These are phyloP conservation scores for Wickerhamomyces sp. DNA, from an alignment of 1,139 yeast species.

Conservation along the genomic window DNA sequence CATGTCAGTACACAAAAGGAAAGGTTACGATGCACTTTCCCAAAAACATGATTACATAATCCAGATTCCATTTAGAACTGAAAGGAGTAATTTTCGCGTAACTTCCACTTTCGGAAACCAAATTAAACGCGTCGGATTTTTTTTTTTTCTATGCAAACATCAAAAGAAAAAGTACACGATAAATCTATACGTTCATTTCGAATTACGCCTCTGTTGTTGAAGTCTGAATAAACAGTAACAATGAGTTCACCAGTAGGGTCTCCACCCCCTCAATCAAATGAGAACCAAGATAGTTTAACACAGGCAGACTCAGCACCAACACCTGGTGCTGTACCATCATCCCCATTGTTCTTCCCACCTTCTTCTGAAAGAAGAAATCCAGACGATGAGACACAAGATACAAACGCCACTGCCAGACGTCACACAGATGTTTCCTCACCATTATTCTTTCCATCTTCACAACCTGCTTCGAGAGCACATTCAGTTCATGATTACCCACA, in stretches of 20 bases:
- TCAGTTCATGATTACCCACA: slow-evolving; percentile 9
- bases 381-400: slow-evolving; percentile 1
- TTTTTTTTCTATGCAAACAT: not conserved
- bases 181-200: no score
- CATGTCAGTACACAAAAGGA: no score
- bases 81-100: not conserved
- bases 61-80: not conserved
- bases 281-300: slow-evolving; percentile 7
- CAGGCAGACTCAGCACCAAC: slow-evolving; percentile 20
- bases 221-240: not conserved
- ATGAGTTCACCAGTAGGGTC: slow-evolving; percentile 1
- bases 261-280: not conserved
- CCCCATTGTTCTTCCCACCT: slow-evolving; percentile 62
- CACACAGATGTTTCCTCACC: slow-evolving; percentile 30
- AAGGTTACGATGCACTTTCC: no score
- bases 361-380: slow-evolving; percentile 30
- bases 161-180: not conserved
- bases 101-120: slow-evolving; percentile 16
- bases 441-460: slow-evolving; percentile 32
- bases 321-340: slow-evolving; percentile 46
- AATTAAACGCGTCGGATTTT: slow-evolving; percentile 21
- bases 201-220: no score
- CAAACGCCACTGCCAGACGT: not conserved
- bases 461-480: slow-evolving; percentile 11
- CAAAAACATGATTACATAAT: not conserved